These are phyloP conservation scores for Phytophthora pseudosyringae DNA, from an alignment of 352 stramenopile genomes.

Conservation along the genomic window DNA sequence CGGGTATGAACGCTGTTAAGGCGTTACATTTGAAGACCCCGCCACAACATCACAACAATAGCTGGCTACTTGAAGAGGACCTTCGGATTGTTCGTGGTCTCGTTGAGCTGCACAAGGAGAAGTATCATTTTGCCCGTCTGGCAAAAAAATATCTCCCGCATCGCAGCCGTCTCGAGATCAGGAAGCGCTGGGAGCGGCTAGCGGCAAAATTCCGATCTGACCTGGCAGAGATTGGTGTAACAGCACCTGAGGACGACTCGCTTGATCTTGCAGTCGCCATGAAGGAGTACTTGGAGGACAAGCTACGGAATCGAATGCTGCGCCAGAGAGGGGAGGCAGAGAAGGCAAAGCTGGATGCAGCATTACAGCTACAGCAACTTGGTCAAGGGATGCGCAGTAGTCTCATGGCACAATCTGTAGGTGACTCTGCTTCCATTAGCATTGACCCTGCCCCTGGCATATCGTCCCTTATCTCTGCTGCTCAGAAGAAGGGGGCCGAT, in stretches of 20 bases:
- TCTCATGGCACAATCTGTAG: conserved; percentile 2
- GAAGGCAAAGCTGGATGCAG: conserved; percentile 32
- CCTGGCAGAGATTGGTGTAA: conserved; percentile 32
- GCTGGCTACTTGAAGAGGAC: conserved; percentile 85
- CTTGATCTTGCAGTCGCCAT: conserved; percentile 59
- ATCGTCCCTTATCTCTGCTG: conserved; percentile 2
- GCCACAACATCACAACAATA: conserved; percentile 40
- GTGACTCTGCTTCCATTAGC: conserved; percentile 2
- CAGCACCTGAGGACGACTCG: conserved; percentile 43
- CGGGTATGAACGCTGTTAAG: conserved; percentile 66
- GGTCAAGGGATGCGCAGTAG: conserved; percentile 16
- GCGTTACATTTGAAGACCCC: conserved; percentile 53
- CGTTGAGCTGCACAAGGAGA: conserved; percentile 68
- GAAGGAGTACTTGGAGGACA: conserved; percentile 62
- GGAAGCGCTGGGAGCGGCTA: conserved; percentile 69
- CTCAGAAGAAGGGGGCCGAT: conserved; percentile 25
- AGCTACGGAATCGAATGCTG: conserved; percentile 44
- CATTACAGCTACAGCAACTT: conserved; percentile 35
- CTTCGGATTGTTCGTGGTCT: conserved; percentile 75
- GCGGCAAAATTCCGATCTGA: conserved; percentile 39
- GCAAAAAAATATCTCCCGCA: conserved; percentile 68
- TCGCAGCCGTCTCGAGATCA: conserved; percentile 67
- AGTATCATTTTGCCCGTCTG: conserved; percentile 66
- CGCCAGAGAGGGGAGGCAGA: conserved; percentile 30
- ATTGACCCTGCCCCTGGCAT: conserved; percentile 1